Conservation (phyloP, 345 rosid genomes). For the Corchorus olitorius region DNA sequence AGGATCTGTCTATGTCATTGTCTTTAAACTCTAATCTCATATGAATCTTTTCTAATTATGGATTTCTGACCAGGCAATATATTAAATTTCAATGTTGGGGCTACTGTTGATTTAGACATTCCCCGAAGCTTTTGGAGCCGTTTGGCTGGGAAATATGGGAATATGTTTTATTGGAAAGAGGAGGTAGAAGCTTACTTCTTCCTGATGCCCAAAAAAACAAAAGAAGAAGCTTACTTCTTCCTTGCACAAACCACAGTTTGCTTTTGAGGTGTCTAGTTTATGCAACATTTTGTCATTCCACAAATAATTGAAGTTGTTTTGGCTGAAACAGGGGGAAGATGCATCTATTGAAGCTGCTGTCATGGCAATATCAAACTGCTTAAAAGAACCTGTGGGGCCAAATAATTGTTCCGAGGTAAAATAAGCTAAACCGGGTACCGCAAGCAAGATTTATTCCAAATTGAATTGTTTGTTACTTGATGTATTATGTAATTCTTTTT, state of each 20-base stretch:
- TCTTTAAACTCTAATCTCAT: conserved; percentile 5
- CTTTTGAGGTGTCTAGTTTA: conserved; percentile 1
- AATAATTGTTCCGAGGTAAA: conserved; percentile 73
- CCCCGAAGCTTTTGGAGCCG: conserved; percentile 93
- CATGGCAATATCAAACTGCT: conserved; percentile 81
- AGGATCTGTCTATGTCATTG: conserved; percentile 14
- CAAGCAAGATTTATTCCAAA: conserved; percentile 6
- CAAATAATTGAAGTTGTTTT: conserved; percentile 12
- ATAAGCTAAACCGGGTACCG: conserved; percentile 18
- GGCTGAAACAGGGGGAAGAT: conserved; percentile 77
- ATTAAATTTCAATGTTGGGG: conserved; percentile 84
- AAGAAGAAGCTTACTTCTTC: conserved; percentile 24
- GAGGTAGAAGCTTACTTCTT: conserved; percentile 43
- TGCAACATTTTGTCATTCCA: background rate
- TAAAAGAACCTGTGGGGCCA: conserved; percentile 82
- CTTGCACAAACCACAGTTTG: background rate
- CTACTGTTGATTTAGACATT: conserved; percentile 70
- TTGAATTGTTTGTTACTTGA: background rate
- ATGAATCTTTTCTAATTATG: conserved; percentile 14
- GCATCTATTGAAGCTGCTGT: conserved; percentile 89
- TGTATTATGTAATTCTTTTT: background rate
- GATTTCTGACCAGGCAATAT: conserved; percentile 60
- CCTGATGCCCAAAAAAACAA: no score
- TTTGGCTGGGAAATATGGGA: conserved; percentile 66
- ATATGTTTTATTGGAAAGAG: conserved; percentile 85